Conservation (phyloP, 108 stramenopile genomes). For the Pseudonitzschia delicatissima region DNA sequence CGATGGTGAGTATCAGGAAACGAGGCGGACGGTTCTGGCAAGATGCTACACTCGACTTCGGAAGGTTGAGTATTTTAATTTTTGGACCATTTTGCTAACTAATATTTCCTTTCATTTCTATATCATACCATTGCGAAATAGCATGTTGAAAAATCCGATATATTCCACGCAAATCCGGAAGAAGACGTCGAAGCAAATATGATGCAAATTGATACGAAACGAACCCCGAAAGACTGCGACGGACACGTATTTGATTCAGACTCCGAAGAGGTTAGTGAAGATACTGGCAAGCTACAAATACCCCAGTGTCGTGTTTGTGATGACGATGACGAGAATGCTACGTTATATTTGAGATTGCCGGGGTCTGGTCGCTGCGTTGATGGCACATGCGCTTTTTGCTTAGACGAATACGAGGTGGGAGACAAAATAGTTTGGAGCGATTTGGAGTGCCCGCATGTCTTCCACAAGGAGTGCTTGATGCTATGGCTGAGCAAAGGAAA, state of each 20-base stretch:
- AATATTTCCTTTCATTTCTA: background rate
- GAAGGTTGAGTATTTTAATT: background rate
- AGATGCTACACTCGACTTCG: too few relatives aligned
- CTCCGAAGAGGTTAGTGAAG: background rate
- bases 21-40: too few relatives aligned
- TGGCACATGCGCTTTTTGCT: slow-evolving; percentile 55
- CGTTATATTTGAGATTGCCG: slow-evolving; percentile 19
- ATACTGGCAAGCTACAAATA: background rate
- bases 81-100: background rate
- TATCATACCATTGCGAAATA: background rate
- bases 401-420: slow-evolving; percentile 51
- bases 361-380: slow-evolving; percentile 18
- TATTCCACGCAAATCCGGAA: background rate
- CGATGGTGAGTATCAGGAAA: slow-evolving; percentile 31
- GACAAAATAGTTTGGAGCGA: slow-evolving; percentile 52
- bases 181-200: background rate
- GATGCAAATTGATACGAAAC: background rate
- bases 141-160: background rate
- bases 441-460: slow-evolving; percentile 55
- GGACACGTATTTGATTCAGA: background rate
- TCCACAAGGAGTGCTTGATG: slow-evolving; percentile 68
- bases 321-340: slow-evolving; percentile 18
- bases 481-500: slow-evolving; percentile 63
- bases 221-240: background rate
- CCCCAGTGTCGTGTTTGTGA: background rate